These are phyloP conservation scores for Psidium guajava DNA, from an alignment of 345 rosid genomes.

Conservation along the genomic window DNA sequence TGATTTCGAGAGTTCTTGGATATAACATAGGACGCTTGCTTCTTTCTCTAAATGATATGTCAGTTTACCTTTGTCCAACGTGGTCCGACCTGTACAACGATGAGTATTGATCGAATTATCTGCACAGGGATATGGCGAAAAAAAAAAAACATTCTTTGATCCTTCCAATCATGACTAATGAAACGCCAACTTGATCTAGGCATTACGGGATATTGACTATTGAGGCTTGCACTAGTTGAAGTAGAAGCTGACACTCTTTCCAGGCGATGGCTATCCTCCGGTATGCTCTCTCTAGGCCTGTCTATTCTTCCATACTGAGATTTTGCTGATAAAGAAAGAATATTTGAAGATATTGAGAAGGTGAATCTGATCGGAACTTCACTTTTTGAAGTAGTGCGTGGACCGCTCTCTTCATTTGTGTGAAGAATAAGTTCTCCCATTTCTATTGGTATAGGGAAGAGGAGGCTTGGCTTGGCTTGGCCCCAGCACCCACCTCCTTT, in stretches of 20 bases:
- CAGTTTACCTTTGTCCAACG: neutral
- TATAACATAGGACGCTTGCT: neutral
- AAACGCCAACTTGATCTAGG: neutral
- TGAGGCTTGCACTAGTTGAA: neutral
- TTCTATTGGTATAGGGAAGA: neutral
- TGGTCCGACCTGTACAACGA: neutral
- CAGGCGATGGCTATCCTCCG: neutral
- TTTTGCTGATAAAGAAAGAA: neutral
- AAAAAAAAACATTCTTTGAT: neutral
- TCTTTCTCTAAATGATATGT: neutral
- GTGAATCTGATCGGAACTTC: neutral
- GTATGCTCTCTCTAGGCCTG: neutral
- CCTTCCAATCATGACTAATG: neutral
- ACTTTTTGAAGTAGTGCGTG: neutral
- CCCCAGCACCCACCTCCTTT: neutral
- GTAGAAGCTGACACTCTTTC: neutral
- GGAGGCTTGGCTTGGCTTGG: neutral
- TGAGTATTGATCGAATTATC: neutral
- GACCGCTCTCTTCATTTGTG: constrained; percentile 2
- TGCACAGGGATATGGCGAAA: neutral
- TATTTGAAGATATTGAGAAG: neutral
- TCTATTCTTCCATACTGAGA: neutral
- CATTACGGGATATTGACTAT: neutral
- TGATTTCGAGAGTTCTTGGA: neutral
- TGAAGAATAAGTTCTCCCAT: constrained; percentile 6